A percentile compares a stretch with the other conserved stretches of the same genome.
Evolutionary conservation across 2,329 filamentous ascomycete species (phyloP).

Genomic region (Epichloe sp.): DNA sequence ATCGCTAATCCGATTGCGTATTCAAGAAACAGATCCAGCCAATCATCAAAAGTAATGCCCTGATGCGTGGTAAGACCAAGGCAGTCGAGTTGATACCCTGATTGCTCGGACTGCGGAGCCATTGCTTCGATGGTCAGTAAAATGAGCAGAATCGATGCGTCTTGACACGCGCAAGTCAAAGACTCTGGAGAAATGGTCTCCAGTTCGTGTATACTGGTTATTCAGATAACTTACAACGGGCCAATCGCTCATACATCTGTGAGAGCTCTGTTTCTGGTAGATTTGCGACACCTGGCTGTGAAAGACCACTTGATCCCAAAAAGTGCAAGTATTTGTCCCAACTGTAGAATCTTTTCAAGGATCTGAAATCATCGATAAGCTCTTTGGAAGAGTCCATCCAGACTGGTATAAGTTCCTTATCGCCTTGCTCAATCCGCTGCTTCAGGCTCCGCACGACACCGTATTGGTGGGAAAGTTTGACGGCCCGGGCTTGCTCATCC

Average conservation of each 20-base stretch:
- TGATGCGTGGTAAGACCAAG: conserved; percentile 37
- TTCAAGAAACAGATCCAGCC: conserved; percentile 83
- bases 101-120: conserved; percentile 7
- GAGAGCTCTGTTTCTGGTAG: conserved; percentile 32
- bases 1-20: conserved; percentile 69
- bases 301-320: conserved; percentile 26
- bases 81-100: background rate
- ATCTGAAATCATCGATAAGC: conserved; percentile 50
- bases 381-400: conserved; percentile 49
- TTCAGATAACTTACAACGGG: conserved; percentile 32
- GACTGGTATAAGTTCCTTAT: conserved; percentile 28
- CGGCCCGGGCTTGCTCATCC: conserved; percentile 29
- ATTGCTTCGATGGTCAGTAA: conserved; percentile 5
- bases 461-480: conserved; percentile 28
- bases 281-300: conserved; percentile 10
- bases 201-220: background rate
- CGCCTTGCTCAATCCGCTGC: conserved; percentile 27
- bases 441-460: conserved; percentile 30
- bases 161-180: too few species aligned
- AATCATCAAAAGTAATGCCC: conserved; percentile 67
- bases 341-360: conserved; percentile 49
- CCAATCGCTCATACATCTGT: conserved; percentile 42
- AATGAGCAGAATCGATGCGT: background rate
- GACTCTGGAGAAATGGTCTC: too few species aligned
- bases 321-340: conserved; percentile 54